These are phyloP conservation scores for Dispira simplex DNA, from an alignment of 192 early-diverging fungal species.

Conservation along the genomic window DNA sequence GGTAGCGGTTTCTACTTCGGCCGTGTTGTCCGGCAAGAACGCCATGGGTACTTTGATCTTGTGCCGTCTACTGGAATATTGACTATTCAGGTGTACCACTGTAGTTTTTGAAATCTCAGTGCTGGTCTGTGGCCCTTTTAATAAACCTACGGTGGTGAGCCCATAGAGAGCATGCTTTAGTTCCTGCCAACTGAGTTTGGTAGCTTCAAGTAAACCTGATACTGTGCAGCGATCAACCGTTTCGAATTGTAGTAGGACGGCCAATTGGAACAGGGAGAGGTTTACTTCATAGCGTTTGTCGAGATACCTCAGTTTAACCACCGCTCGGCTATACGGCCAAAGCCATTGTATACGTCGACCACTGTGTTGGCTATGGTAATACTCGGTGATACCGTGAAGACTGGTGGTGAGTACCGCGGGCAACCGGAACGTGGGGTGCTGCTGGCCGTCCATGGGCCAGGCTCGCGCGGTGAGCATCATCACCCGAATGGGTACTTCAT, in stretches of 20 bases:
- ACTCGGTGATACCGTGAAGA: conserved; percentile 69
- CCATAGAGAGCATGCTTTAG: conserved; percentile 46
- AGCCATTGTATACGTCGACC: conserved; percentile 90
- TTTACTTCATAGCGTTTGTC: conserved; percentile 35
- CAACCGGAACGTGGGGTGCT: conserved; percentile 45
- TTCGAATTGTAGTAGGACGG: conserved; percentile 70
- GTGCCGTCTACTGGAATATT: neutral
- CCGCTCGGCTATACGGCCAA: conserved; percentile 78
- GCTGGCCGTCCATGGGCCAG: conserved; percentile 81
- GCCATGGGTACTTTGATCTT: neutral
- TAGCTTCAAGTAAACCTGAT: conserved; percentile 13
- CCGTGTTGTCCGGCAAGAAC: conserved; percentile 28
- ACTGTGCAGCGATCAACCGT: conserved; percentile 25
- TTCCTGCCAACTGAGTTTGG: conserved; percentile 37
- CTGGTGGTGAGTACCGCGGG: conserved; percentile 77
- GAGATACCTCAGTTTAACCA: conserved; percentile 53
- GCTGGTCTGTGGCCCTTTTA: conserved; percentile 19
- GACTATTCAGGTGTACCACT: conserved; percentile 16
- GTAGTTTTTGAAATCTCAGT: conserved; percentile 50
- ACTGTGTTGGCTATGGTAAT: conserved; percentile 77
- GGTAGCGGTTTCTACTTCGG: conserved; percentile 80
- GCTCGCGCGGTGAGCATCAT: conserved; percentile 75
- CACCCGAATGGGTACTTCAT: conserved; percentile 55
- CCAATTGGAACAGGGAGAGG: conserved; percentile 85
- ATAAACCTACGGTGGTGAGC: conserved; percentile 68